Base-by-base conservation (phyloP, 192 early-diverging fungal species). In the Lobosporangium transversale region DNA sequence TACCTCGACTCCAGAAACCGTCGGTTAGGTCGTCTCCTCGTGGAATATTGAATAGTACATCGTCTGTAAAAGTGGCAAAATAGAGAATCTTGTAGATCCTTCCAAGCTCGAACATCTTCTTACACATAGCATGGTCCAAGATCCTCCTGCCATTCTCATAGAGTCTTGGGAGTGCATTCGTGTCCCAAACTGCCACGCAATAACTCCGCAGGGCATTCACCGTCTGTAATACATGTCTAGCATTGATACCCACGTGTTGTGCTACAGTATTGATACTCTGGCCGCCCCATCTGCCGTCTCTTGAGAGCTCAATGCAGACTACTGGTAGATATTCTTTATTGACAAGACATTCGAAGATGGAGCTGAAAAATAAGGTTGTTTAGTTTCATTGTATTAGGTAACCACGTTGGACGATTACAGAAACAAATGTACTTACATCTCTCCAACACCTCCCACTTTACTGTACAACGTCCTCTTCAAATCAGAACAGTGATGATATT, bases 271-370 rank as follows among this genome's bases (percentile, higher is more conserved):
- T 63, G 32, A 65, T 50, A 7, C 48, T 48, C 29, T 65, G 70
- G 36, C 61, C 57, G 42, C 32, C 35, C 47, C 44, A 50, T 23
- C 56, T 62, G 43, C 53, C 44, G 23, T 59, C 70, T n/a, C 76
- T 81, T 24, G 79, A 59, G 23, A 86, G 70, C 43, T 84, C 85
- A 26, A 78, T 79, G 0, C 87, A 80, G 17, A 93, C 67, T 17
- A 94, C 87, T 0, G 93, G 91, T 32, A 94, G 79, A 58, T 87
- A 83, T 32, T 92, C 87, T 49, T 85, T 85, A 60, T 91, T 89
- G 35, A 89, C 76, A 12, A 67, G 57, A 48, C 90, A 78, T 44
- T 91, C 88, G 54, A 94, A 94, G 10, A 86, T 80, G 1, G 86
- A 83, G 37, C 84, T n/a, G 26, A 12, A 36, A 18, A 18, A 21